A percentile compares a stretch with the other conserved stretches of the same genome.
Evolutionary conservation across 148 eudicot genomes (phyloP).

Genomic region (Nepenthes mirabilis): DNA sequence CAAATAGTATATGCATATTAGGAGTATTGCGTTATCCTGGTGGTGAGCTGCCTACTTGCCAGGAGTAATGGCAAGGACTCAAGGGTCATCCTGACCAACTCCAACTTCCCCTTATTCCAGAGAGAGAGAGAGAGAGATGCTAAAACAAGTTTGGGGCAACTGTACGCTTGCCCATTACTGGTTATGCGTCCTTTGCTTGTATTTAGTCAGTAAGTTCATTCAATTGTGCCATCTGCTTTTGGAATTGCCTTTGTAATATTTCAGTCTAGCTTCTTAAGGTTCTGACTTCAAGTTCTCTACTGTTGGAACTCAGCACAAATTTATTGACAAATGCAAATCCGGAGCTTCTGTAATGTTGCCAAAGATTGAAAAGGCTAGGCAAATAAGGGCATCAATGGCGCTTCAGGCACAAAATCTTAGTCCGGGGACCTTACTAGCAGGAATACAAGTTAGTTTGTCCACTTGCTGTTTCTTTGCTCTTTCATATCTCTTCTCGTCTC

Average conservation of each 20-base stretch:
- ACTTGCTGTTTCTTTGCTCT: not conserved
- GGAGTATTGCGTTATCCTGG: no score
- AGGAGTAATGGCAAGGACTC: no score
- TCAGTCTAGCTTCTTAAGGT: not conserved
- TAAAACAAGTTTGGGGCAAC: no score
- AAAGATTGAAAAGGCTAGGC: conserved; percentile 82
- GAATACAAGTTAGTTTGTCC: conserved; percentile 16
- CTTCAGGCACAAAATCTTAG: conserved; percentile 45
- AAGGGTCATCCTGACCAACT: no score
- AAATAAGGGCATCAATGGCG: conserved; percentile 60
- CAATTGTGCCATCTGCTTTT: no score
- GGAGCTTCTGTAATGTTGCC: conserved; percentile 71
- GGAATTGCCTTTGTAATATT: not conserved
- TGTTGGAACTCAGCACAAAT: conserved; percentile 60
- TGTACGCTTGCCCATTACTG: no score
- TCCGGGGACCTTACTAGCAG: conserved; percentile 44
- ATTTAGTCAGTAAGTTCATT: no score
- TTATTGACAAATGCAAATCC: conserved; percentile 80
- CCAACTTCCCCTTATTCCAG: no score
- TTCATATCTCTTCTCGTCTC: not conserved
- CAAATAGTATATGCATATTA: no score
- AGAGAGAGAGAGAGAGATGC: no score
- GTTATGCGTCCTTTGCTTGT: no score
- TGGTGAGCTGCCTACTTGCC: no score
- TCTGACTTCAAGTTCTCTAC: conserved; percentile 1